Base-by-base conservation (phyloP, 176 grass and related monocot species). In the Cenchrus fungigraminus region DNA sequence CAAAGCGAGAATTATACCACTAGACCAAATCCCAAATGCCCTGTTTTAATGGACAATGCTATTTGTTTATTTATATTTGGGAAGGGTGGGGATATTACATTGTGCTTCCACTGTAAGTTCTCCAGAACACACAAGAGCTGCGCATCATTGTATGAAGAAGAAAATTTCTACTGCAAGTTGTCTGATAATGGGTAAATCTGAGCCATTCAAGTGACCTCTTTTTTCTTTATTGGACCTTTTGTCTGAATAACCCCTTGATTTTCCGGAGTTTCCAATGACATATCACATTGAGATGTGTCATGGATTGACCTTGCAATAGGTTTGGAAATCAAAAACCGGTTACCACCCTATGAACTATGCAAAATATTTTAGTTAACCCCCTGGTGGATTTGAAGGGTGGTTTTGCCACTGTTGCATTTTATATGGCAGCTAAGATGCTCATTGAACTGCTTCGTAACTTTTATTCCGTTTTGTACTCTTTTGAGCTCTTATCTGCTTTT, bases 191-290 rank as follows among this genome's bases (percentile, higher is more conserved):
- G 17, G 17, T 12, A 42, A 3, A 51, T 64, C 47, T 55, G 82
- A 84, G 71, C 47, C 62, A 68, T 16, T 85, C 10, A 84, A 76
- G 47, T 28, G 9, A 16, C 19, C 13, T 57, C 6, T 56, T 57
- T 12, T 19, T 20, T 56, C 22, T 12, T 11, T 12, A 0, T 37
- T 70, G 3, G 69, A 5, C 25, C 2, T 6, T 14, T 14, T 17
- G 69, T 51, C 45, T 50, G 69, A 72, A 72, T 72, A 8, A 4
- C n/a, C 20, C 42, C 12, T 34, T 66, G 63, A 37, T 3, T 66
- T 66, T 66, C 6, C 1, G 5, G 22, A 2, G 14, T 11, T 60
- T 25, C 12, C n/a, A 28, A 12, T 25, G n/a, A 25, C n/a, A n/a
- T 6, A 59, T 59, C 45, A 59, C n/a, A 20, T 62, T 62, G n/a